These are phyloP conservation scores for Eucalyptus erythrocorys DNA, from an alignment of 345 rosid genomes.

Conservation along the genomic window DNA sequence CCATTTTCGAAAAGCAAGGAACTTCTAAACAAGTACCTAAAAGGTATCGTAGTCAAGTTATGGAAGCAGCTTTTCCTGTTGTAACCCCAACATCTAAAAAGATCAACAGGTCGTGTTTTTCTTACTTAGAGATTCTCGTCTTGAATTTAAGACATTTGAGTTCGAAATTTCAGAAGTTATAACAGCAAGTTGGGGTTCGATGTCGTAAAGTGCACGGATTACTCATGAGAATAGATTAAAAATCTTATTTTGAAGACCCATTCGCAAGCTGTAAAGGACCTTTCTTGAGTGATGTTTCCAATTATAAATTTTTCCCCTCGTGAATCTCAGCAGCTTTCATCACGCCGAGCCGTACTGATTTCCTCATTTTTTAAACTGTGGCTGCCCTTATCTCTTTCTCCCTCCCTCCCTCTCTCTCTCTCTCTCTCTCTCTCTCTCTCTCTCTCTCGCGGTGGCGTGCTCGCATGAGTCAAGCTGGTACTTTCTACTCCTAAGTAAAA, in stretches of 20 bases:
- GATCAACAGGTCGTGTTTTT: neutral
- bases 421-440: no score
- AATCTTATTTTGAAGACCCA: neutral
- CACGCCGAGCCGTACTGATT: neutral
- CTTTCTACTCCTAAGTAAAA: neutral
- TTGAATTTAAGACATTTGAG: neutral
- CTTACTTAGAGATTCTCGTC: neutral
- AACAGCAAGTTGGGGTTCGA: neutral
- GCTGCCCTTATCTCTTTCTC: neutral
- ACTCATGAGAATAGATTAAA: neutral
- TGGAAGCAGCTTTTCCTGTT: neutral
- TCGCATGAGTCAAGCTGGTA: neutral
- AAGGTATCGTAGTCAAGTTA: neutral
- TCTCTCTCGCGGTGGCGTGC: neutral
- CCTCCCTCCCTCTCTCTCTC: no score
- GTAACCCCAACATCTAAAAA: neutral
- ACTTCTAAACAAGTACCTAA: neutral
- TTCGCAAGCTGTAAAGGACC: neutral
- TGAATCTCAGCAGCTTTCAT: neutral
- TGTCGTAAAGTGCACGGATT: neutral
- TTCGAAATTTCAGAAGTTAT: neutral
- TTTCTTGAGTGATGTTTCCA: neutral
- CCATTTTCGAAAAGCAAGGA: neutral
- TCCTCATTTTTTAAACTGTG: neutral
- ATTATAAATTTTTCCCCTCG: neutral